Evolutionary conservation across 352 stramenopile species (phyloP).

Genomic region (Thraustochytrium striatum): DNA sequence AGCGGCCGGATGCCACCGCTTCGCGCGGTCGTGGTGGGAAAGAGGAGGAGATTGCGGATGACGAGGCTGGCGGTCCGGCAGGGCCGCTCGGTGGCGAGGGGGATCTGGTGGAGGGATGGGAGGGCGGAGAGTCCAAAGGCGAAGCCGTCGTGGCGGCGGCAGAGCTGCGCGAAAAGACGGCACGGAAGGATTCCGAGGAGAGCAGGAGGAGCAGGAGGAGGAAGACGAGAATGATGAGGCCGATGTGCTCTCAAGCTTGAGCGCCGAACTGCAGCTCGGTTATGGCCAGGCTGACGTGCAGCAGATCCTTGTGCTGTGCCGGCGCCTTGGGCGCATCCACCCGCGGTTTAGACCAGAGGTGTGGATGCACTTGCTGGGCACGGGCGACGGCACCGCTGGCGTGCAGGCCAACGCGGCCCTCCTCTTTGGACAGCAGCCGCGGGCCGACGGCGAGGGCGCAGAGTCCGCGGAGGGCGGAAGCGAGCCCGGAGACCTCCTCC

Average conservation of each 20-base stretch:
- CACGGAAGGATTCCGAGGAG: too few species aligned
- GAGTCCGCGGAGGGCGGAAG: too few species aligned
- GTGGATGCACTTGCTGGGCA: slow-evolving; percentile 2
- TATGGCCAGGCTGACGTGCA: not conserved
- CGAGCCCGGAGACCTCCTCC: too few species aligned
- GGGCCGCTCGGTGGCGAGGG: too few species aligned
- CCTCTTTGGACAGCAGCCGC: not conserved
- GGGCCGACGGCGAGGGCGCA: not conserved
- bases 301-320: not conserved
- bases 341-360: not conserved
- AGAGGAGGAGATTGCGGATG: not conserved
- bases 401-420: not conserved
- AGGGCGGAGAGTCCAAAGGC: too few species aligned
- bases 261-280: not conserved
- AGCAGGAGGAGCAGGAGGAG: not conserved
- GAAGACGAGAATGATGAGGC: slow-evolving; percentile 9
- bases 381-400: not conserved
- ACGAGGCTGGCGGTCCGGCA: too few species aligned
- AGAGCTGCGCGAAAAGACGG: not conserved
- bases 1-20: too few species aligned
- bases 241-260: not conserved
- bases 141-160: too few species aligned
- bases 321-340: not conserved
- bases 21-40: too few species aligned
- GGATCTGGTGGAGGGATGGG: too few species aligned